A percentile compares a stretch with the other conserved stretches of the same genome.
phyloP scores from a whole-genome alignment of 1,139 yeast genomes.

The Tardiomyces blankii region DNA sequence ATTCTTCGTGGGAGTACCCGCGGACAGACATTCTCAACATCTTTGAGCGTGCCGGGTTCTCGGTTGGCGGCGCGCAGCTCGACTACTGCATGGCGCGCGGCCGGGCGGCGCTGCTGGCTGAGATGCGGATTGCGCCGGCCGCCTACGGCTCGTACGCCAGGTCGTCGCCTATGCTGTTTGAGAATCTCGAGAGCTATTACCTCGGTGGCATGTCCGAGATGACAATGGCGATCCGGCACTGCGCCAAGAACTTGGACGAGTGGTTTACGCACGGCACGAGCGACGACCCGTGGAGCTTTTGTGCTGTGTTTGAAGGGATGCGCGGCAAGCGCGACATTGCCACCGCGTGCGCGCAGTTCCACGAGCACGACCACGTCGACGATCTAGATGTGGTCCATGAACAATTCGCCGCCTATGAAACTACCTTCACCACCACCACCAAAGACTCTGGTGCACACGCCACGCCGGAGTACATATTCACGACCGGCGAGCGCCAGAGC shows the following conservation, averaged over 20 bases:
- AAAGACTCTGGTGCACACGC: too few relatives aligned
- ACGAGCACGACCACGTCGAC: too few relatives aligned
- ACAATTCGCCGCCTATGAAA: too few relatives aligned
- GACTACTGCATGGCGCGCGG: constrained; percentile 42
- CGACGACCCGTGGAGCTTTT: constrained; percentile 32
- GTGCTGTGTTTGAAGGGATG: constrained; percentile 28
- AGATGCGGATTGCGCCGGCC: constrained; percentile 24
- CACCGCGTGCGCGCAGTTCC: too few relatives aligned
- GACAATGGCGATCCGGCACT: constrained; percentile 27
- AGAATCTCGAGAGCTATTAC: constrained; percentile 34
- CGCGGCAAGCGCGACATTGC: not conserved
- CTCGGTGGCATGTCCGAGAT: constrained; percentile 44
- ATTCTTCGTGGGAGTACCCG: constrained; percentile 37
- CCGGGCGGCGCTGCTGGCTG: constrained; percentile 35
- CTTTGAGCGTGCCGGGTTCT: constrained; percentile 25
- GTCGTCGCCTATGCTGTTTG: constrained; percentile 34
- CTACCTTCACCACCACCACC: too few relatives aligned
- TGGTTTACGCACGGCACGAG: constrained; percentile 32
- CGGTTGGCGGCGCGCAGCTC: constrained; percentile 20
- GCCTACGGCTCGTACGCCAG: constrained; percentile 24
- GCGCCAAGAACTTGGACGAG: constrained; percentile 25
- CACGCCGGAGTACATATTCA: not conserved
- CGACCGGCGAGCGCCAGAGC: not conserved
- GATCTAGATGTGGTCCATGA: too few relatives aligned
- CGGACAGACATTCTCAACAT: constrained; percentile 28